Percentiles rank a stretch among this genome's conserved stretches.
phyloP scores from a whole-genome alignment of 163 green algal species.

The Chlorella variabilis region DNA sequence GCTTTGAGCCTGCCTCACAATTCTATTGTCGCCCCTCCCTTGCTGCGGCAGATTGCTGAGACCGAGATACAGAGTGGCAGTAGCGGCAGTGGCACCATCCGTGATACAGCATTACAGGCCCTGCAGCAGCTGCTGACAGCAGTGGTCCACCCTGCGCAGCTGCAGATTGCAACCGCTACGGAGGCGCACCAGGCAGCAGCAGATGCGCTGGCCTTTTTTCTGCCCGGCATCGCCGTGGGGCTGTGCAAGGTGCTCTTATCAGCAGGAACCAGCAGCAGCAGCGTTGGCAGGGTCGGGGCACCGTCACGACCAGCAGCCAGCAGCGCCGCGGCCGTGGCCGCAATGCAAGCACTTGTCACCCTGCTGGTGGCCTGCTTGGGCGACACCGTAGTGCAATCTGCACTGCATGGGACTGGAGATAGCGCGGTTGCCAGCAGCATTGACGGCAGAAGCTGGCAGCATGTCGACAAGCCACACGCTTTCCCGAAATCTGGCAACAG shows the following conservation, averaged over 20 bases:
- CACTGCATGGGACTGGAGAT: not conserved
- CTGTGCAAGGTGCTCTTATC: constrained; percentile 64
- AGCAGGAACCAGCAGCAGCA: constrained; percentile 15
- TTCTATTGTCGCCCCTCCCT: constrained; percentile 5
- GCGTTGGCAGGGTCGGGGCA: constrained; percentile 8
- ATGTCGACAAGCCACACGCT: not conserved
- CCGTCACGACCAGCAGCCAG: not conserved
- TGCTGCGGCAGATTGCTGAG: constrained; percentile 52
- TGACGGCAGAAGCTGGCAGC: not conserved
- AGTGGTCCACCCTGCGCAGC: constrained; percentile 1
- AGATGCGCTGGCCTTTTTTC: constrained; percentile 67
- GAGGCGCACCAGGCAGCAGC: constrained; percentile 34
- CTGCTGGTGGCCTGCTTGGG: constrained; percentile 20
- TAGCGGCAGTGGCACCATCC: constrained; percentile 64
- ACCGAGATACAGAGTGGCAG: constrained; percentile 52
- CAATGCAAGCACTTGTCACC: not conserved
- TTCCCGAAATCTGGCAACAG: not conserved
- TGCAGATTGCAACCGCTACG: not conserved
- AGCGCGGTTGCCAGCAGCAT: not conserved
- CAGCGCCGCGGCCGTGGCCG: not conserved
- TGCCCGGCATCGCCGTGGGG: constrained; percentile 73
- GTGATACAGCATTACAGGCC: constrained; percentile 48
- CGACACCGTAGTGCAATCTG: not conserved
- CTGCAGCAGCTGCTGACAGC: constrained; percentile 57
- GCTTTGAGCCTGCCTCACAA: not conserved